Evolutionary conservation across 2,329 filamentous ascomycete genomes (phyloP).

Genomic region (Albophoma yamanashiensis): DNA sequence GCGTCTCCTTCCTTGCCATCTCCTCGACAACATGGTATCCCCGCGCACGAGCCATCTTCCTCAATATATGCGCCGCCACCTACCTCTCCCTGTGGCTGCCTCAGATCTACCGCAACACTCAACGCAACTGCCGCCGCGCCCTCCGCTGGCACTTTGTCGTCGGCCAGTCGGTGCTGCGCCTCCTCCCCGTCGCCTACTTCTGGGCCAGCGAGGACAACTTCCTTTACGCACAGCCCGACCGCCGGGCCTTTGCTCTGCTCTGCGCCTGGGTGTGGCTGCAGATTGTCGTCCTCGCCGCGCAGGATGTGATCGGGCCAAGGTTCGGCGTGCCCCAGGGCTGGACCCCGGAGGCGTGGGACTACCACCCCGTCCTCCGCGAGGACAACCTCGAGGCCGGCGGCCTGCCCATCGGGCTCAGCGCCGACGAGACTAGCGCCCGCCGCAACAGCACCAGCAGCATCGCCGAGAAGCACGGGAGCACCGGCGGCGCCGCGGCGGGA

Average conservation of each 20-base stretch:
- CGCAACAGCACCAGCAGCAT: not conserved
- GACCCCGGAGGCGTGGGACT: constrained; percentile 77
- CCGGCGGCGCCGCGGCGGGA: not conserved
- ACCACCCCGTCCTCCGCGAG: constrained; percentile 79
- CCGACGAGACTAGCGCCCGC: constrained; percentile 13
- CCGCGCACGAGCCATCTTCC: constrained; percentile 41
- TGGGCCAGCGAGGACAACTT: constrained; percentile 71
- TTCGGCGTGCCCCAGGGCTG: constrained; percentile 67
- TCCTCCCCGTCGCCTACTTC: constrained; percentile 78
- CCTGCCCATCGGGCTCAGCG: constrained; percentile 62
- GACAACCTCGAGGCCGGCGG: constrained; percentile 72
- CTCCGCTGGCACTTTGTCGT: constrained; percentile 86
- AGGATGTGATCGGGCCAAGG: constrained; percentile 80
- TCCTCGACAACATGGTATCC: constrained; percentile 52
- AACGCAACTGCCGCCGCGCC: constrained; percentile 84
- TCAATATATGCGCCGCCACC: constrained; percentile 54
- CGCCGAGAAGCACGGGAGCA: constrained; percentile 2
- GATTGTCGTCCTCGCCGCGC: constrained; percentile 63
- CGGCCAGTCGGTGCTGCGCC: constrained; percentile 68
- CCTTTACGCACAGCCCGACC: constrained; percentile 63
- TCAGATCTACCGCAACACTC: constrained; percentile 82
- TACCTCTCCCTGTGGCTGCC: constrained; percentile 91
- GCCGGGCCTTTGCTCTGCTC: constrained; percentile 46
- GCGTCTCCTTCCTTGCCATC: constrained; percentile 46
- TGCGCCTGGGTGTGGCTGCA: constrained; percentile 82